Evolutionary conservation across 2,329 filamentous ascomycete genomes (phyloP), one percentile per base, ranked within the genome.

Genomic region (Zymoseptoria crescenta): DNA sequence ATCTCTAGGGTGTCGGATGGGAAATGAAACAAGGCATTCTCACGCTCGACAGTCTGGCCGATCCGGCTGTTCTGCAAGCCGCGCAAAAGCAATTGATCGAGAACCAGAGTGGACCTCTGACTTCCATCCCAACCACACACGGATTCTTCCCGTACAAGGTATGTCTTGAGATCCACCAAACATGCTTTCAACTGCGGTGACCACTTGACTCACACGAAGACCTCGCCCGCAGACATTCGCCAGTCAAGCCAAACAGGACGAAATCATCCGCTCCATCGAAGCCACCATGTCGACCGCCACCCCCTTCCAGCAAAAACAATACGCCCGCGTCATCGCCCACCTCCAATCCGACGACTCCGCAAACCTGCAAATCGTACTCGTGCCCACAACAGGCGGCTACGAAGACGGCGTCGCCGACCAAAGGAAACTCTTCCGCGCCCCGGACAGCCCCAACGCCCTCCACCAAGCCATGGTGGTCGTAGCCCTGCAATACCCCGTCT

Each of bases 61-160:
- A 70, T 48, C 66, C 71, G 16, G 69, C 69, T 24, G 58, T 69
- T 20, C 65, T 74, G 68, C 63, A 72, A 61, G 65, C 59, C 4
- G 69, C 65, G 45, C 69, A 67, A 65, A 74, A 72, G 59, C 68
- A 63, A 29, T 66, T 71, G 8, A 56, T 60, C 13, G 71, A 73
- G 58, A 66, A 63, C 7, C 68, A 68, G 49, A 67, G 63, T 50
- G 73, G 71, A 4, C 69, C 72, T 3, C 58, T 75, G 24, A 71
- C 69, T 0, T 61, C 60, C 21, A 66, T 73, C 51, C 67, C 65
- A 28, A 68, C 70, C 48, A 69, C 68, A 29, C 73, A 74, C 55
- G 73, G 72, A 7, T 75, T 74, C 65, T 70, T 74, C 58, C 70
- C 73, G 0, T 70, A 69, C 64, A 70, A 72, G 55, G 62, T 67